Evolutionary conservation across 2,329 filamentous ascomycete genomes (phyloP).

Genomic region (Sporothrix globosa): DNA sequence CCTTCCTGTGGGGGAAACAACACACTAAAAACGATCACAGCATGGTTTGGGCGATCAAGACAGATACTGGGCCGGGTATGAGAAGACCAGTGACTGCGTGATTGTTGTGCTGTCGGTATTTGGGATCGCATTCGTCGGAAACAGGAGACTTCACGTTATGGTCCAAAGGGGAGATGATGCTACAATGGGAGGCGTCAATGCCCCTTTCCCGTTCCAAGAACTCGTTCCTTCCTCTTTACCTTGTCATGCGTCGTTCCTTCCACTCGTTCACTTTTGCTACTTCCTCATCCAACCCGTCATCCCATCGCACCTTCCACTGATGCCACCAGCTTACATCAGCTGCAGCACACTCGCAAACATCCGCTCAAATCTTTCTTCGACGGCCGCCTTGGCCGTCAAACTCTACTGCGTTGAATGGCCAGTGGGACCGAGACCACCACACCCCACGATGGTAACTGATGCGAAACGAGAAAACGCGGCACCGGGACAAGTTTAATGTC

Average conservation of each 20-base stretch:
- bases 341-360: constrained; percentile 1
- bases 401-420: background rate
- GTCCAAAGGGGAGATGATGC: too few relatives aligned
- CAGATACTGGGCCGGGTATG: too few relatives aligned
- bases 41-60: too few relatives aligned
- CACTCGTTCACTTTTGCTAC: background rate
- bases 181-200: background rate
- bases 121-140: too few relatives aligned
- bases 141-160: too few relatives aligned
- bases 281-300: background rate
- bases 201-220: background rate
- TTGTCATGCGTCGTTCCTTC: background rate
- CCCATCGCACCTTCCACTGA: background rate
- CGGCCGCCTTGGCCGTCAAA: background rate
- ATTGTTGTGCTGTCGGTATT: too few relatives aligned
- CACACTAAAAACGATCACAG: too few relatives aligned
- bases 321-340: background rate
- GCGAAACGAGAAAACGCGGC: too few relatives aligned
- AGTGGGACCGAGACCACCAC: background rate
- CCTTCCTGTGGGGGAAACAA: too few relatives aligned
- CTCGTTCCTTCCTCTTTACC: background rate
- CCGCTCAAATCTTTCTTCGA: background rate
- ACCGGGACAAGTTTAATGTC: too few relatives aligned
- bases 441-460: too few relatives aligned
- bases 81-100: too few relatives aligned